phyloP scores from a whole-genome alignment of 116 monocot species.

The Dioscorea cayenensis region DNA sequence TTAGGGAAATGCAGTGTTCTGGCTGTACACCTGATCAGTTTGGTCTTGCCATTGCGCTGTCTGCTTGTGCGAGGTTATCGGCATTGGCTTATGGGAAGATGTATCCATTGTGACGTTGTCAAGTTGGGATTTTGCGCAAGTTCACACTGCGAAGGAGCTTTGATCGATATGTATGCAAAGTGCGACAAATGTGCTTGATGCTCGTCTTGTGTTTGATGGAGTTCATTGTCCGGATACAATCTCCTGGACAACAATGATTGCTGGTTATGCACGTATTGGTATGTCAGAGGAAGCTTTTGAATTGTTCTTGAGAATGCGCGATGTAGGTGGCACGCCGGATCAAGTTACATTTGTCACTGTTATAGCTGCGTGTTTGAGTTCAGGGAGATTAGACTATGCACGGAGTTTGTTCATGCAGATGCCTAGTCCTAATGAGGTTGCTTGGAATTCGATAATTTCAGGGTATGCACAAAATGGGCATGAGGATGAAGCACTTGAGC shows the following conservation, averaged over 20 bases:
- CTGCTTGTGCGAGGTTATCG: slow-evolving; percentile 23
- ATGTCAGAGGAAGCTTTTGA: slow-evolving; percentile 28
- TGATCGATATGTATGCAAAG: slow-evolving; percentile 64
- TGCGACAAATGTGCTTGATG: slow-evolving; percentile 32
- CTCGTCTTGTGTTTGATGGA: slow-evolving; percentile 37
- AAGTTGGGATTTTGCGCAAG: slow-evolving; percentile 28
- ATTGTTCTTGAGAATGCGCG: slow-evolving; percentile 42
- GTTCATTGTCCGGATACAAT: slow-evolving; percentile 34
- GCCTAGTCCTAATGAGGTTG: slow-evolving; percentile 24
- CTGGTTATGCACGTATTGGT: slow-evolving; percentile 37
- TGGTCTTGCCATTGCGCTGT: slow-evolving; percentile 18
- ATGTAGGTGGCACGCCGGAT: slow-evolving; percentile 19
- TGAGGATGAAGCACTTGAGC: slow-evolving; percentile 33
- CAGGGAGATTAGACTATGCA: slow-evolving; percentile 31
- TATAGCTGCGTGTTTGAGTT: slow-evolving; percentile 36
- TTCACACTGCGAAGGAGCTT: slow-evolving; percentile 43
- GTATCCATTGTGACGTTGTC: slow-evolving; percentile 32
- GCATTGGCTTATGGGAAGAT: slow-evolving; percentile 20
- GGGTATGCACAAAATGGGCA: slow-evolving; percentile 49
- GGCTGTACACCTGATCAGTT: slow-evolving; percentile 6
- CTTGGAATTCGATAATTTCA: slow-evolving; percentile 68
- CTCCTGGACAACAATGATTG: slow-evolving; percentile 58
- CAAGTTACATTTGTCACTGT: slow-evolving; percentile 35
- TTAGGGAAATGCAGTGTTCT: slow-evolving; percentile 18
- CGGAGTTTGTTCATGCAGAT: slow-evolving; percentile 23